Evolutionary conservation across 2,329 filamentous ascomycete species (phyloP).

Genomic region (Chaetomiaceae sp.): DNA sequence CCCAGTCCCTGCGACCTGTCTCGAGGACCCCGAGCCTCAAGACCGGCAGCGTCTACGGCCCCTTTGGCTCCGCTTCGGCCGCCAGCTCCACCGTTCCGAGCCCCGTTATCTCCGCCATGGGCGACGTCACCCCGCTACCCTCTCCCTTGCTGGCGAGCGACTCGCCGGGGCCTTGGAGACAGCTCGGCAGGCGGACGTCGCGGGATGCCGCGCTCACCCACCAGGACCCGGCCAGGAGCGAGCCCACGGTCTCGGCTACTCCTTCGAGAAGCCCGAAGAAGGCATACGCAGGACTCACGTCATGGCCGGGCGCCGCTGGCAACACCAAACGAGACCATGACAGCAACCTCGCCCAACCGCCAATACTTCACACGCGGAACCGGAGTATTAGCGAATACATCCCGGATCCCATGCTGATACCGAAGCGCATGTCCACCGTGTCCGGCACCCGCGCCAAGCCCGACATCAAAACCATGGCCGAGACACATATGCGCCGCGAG

Average conservation of each 20-base stretch:
- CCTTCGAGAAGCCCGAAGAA: conserved; percentile 52
- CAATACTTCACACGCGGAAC: conserved; percentile 62
- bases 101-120: conserved; percentile 68
- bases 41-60: conserved; percentile 42
- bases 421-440: conserved; percentile 68
- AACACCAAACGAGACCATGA: conserved; percentile 28
- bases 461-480: conserved; percentile 34
- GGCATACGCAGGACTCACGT: conserved; percentile 44
- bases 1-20: conserved; percentile 44
- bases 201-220: conserved; percentile 36
- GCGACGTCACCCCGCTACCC: conserved; percentile 71
- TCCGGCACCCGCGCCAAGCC: conserved; percentile 52
- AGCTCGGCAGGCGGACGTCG: conserved; percentile 43
- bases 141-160: conserved; percentile 63
- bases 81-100: conserved; percentile 65
- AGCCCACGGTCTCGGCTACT: conserved; percentile 27
- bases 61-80: conserved; percentile 46
- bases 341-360: conserved; percentile 24
- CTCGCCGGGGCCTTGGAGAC: conserved; percentile 62
- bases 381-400: conserved; percentile 85
- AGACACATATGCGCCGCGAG: conserved; percentile 61
- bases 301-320: conserved; percentile 27
- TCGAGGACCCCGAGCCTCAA: conserved; percentile 58
- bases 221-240: conserved; percentile 28
- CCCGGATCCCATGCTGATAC: conserved; percentile 62